Evolutionary conservation across 2,329 filamentous ascomycete species (phyloP).

Genomic region (Cladophialophora yegresii): DNA sequence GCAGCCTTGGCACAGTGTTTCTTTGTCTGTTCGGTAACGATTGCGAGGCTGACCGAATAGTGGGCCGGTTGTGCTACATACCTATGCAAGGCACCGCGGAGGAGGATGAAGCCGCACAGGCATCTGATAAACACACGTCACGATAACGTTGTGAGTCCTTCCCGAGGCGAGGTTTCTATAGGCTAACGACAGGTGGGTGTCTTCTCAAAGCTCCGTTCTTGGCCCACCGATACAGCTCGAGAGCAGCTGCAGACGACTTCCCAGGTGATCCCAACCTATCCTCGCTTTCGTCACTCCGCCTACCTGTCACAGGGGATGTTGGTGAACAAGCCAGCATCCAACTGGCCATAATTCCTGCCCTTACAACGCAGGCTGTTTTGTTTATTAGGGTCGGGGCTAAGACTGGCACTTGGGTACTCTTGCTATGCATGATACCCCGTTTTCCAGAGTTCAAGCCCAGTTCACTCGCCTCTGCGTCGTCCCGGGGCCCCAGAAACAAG

Average conservation of each 20-base stretch:
- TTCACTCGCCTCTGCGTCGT: slow-evolving; percentile 16
- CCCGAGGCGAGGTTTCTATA: not conserved
- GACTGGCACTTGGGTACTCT: not conserved
- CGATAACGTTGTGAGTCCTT: not conserved
- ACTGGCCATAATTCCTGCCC: not conserved
- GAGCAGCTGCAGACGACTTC: slow-evolving; percentile 1
- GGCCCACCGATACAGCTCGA: slow-evolving; percentile 1
- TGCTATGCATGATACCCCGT: not conserved
- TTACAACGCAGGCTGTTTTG: not conserved
- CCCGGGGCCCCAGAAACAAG: slow-evolving; percentile 22
- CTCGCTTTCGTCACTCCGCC: not conserved
- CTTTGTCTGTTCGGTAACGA: slow-evolving; percentile 32
- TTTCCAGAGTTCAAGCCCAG: not conserved
- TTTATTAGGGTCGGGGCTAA: not conserved
- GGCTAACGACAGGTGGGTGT: not conserved
- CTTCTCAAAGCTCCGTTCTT: not conserved
- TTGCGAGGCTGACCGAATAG: slow-evolving; percentile 27
- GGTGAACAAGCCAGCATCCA: not conserved
- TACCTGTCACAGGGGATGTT: not conserved
- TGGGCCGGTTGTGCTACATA: slow-evolving; percentile 17
- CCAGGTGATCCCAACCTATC: not conserved
- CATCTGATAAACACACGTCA: not conserved
- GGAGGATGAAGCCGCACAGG: not conserved
- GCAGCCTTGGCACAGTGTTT: slow-evolving; percentile 28
- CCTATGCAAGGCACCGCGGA: slow-evolving; percentile 21